phyloP scores from a whole-genome alignment of 164 flowering plant species.

The Stephania japonica region DNA sequence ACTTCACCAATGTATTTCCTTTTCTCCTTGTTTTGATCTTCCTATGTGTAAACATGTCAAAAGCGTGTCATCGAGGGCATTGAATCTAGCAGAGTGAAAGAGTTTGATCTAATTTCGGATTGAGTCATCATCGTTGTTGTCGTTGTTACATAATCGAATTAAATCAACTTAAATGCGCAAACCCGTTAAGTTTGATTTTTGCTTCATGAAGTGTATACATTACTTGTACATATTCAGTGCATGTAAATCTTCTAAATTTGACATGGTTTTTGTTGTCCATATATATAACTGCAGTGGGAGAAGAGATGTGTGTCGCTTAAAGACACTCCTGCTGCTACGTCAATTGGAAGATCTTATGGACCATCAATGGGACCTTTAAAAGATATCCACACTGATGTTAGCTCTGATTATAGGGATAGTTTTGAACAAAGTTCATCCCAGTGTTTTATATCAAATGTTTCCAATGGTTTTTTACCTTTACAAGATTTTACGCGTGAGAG shows the following conservation, averaged over 20 bases:
- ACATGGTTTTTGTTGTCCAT: background rate
- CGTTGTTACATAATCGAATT: too few relatives aligned
- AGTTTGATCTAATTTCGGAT: too few relatives aligned
- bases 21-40: background rate
- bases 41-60: background rate
- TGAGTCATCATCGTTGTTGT: too few relatives aligned
- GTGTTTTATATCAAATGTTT: slow-evolving; percentile 32
- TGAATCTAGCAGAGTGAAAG: too few relatives aligned
- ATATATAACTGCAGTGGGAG: slow-evolving; percentile 60
- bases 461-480: slow-evolving; percentile 87
- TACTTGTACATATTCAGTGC: background rate
- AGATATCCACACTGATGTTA: slow-evolving; percentile 74
- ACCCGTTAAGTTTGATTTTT: too few relatives aligned
- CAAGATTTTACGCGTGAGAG: slow-evolving; percentile 70
- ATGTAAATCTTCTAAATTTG: background rate
- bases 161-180: too few relatives aligned
- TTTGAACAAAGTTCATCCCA: slow-evolving; percentile 30
- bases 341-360: slow-evolving; percentile 27
- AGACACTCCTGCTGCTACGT: slow-evolving; percentile 21
- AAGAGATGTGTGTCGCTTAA: slow-evolving; percentile 44
- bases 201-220: background rate
- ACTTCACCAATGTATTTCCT: slow-evolving; percentile 49
- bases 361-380: slow-evolving; percentile 28
- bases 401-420: slow-evolving; percentile 37
- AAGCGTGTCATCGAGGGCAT: too few relatives aligned